Percentiles rank a stretch among this genome's conserved stretches.
phyloP scores from a whole-genome alignment of 306 rosid species.

The Benincasa hispida region DNA sequence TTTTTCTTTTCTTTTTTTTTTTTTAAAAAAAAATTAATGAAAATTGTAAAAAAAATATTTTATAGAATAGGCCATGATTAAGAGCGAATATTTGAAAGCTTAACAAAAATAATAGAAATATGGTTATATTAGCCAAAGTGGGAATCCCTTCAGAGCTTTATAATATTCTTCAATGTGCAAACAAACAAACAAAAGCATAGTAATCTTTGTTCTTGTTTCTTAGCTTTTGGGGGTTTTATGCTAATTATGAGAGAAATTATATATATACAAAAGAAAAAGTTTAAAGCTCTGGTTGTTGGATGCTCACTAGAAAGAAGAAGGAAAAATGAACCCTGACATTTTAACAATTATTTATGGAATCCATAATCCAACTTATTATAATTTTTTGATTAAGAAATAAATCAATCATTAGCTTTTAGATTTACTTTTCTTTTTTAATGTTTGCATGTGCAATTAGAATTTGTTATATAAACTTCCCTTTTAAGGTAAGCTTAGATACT shows the following conservation, averaged over 20 bases:
- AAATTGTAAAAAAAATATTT: background rate
- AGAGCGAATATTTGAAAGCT: background rate
- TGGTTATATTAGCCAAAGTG: background rate
- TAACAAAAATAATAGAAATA: background rate
- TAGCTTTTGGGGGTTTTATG: background rate
- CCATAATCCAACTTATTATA: background rate
- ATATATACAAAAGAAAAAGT: too few relatives aligned
- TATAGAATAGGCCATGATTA: background rate
- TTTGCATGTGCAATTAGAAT: background rate
- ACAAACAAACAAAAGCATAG: background rate
- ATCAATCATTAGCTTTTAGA: background rate
- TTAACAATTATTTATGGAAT: background rate
- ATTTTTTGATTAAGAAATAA: background rate
- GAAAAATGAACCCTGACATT: background rate
- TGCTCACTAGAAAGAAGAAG: background rate
- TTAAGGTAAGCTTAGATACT: constrained; percentile 35
- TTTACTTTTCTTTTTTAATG: background rate
- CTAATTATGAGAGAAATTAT: background rate
- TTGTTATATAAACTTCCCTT: constrained; percentile 27
- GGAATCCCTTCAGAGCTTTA: background rate
- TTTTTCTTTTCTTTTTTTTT: too few relatives aligned
- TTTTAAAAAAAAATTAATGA: background rate
- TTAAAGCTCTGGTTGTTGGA: background rate
- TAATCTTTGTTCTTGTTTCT: constrained; percentile 3
- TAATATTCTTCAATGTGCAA: constrained; percentile 6